Evolutionary conservation across 805 yeast genomes (phyloP).

Genomic region (Kregervanrija pseudodelftensis): DNA sequence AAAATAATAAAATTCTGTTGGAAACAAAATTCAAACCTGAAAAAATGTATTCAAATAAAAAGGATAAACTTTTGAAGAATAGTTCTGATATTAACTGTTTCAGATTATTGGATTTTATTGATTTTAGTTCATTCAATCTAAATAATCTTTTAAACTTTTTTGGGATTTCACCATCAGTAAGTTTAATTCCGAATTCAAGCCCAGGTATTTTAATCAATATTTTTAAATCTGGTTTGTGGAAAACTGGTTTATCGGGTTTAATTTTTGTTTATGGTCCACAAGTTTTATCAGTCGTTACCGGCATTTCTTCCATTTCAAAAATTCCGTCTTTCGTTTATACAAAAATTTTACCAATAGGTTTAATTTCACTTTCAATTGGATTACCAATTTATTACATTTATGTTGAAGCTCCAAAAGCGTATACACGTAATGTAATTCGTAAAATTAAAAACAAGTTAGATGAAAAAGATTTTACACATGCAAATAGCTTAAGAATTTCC

Average conservation of each 20-base stretch:
- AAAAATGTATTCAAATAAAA: constrained; percentile 75
- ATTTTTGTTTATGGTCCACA: constrained; percentile 23
- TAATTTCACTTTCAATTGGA: constrained; percentile 28
- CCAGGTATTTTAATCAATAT: constrained; percentile 14
- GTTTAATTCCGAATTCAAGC: constrained; percentile 29
- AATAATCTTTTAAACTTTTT: constrained; percentile 26
- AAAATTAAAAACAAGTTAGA: constrained; percentile 59
- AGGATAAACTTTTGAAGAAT: constrained; percentile 58
- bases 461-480: constrained; percentile 68
- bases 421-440: constrained; percentile 73
- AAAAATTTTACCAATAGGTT: constrained; percentile 26
- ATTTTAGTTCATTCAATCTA: constrained; percentile 72
- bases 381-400: constrained; percentile 44
- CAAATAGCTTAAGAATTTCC: constrained; percentile 70
- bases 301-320: constrained; percentile 23
- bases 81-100: constrained; percentile 63
- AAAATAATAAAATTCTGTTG: constrained; percentile 36
- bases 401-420: constrained; percentile 81
- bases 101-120: constrained; percentile 65
- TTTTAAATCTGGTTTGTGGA: constrained; percentile 18
- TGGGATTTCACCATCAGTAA: constrained; percentile 5
- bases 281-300: constrained; percentile 23
- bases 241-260: constrained; percentile 23
- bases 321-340: constrained; percentile 20
- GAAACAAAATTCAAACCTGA: constrained; percentile 61